Conservation (phyloP, 2,329 filamentous ascomycete species). For the Venturia effusa region DNA sequence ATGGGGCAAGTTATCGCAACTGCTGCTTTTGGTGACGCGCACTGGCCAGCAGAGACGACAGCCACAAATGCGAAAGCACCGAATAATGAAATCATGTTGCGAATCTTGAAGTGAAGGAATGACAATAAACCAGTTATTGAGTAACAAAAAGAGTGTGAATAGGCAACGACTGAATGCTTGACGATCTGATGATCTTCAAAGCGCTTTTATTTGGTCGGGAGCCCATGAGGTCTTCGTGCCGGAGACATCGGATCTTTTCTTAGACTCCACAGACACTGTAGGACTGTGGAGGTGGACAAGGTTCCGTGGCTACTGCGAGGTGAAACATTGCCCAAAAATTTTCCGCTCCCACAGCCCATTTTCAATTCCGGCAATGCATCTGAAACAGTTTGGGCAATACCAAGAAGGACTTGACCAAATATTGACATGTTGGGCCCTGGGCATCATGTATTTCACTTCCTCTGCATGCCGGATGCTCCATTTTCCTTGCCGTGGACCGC, state of each 20-base stretch:
- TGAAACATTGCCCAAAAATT: not conserved
- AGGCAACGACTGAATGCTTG: not conserved
- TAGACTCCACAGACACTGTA: not conserved
- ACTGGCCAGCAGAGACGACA: not conserved
- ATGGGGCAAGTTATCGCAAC: conserved; percentile 21
- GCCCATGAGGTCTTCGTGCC: not conserved
- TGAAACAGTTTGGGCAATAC: not conserved
- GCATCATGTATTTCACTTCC: too few relatives aligned
- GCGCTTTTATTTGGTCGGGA: not conserved
- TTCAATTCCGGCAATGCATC: not conserved
- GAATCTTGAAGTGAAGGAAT: not conserved
- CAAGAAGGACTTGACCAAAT: not conserved
- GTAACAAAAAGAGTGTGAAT: not conserved
- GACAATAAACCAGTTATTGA: not conserved
- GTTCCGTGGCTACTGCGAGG: not conserved
- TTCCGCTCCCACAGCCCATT: not conserved
- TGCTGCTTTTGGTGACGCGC: too few relatives aligned
- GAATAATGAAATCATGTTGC: not conserved
- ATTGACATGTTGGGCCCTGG: not conserved
- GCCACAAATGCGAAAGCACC: not conserved
- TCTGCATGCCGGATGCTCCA: not conserved
- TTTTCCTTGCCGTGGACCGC: too few relatives aligned
- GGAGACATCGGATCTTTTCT: not conserved
- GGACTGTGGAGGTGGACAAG: not conserved
- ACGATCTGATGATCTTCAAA: not conserved